These are phyloP conservation scores for Suhomyces sp. DNA, from an alignment of 805 yeast genomes.

Conservation along the genomic window DNA sequence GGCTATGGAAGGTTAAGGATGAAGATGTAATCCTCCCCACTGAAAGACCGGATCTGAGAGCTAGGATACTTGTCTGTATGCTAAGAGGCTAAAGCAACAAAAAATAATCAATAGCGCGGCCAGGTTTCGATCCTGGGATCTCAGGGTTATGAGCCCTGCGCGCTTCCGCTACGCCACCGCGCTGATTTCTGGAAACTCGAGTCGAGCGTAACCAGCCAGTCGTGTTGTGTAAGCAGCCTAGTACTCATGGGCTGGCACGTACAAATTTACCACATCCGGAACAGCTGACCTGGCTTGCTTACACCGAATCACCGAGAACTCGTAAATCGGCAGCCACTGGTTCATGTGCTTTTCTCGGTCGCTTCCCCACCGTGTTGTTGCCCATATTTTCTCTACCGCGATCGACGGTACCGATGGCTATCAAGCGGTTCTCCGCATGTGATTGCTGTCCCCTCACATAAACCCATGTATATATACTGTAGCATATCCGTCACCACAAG, in stretches of 20 bases:
- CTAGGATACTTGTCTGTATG: too few relatives aligned
- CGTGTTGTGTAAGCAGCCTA: too few relatives aligned
- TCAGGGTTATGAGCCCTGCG: constrained; percentile 99
- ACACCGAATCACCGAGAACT: not conserved
- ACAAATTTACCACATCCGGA: not conserved
- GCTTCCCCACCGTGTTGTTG: not conserved
- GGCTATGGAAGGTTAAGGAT: too few relatives aligned
- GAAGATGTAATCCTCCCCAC: too few relatives aligned
- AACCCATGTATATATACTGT: not conserved
- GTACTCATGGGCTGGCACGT: too few relatives aligned
- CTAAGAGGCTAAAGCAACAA: too few relatives aligned
- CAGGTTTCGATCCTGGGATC: constrained; percentile 96
- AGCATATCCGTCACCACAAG: too few relatives aligned
- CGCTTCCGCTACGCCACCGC: constrained; percentile 99
- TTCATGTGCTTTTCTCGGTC: not conserved
- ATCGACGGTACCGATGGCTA: not conserved
- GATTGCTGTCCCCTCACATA: not conserved
- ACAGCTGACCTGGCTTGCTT: not conserved
- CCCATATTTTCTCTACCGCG: not conserved
- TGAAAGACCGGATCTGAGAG: too few relatives aligned
- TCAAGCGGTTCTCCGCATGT: not conserved
- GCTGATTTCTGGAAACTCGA: constrained; percentile 46
- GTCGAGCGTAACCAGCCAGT: not conserved
- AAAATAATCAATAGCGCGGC: constrained; percentile 69
- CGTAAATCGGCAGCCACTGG: not conserved